phyloP scores from a whole-genome alignment of 805 yeast genomes.

The Dipodascopsis uninucleata region DNA sequence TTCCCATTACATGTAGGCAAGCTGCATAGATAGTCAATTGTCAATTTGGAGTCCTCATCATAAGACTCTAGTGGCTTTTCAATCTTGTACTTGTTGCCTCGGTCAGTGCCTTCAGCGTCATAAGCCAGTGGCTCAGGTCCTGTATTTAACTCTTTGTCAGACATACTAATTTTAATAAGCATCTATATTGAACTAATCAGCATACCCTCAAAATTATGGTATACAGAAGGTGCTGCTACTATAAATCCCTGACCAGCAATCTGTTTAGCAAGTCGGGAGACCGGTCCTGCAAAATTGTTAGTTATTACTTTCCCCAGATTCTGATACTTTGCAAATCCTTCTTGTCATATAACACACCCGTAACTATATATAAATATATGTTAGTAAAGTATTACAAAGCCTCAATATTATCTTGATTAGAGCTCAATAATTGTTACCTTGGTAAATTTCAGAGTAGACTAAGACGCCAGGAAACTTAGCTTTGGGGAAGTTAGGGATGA shows the following conservation, averaged over 20 bases:
- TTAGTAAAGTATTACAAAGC: neutral
- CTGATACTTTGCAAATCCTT: too few species aligned
- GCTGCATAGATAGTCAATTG: constrained; percentile 57
- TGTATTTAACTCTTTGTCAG: constrained; percentile 4
- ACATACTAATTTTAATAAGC: neutral
- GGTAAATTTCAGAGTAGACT: constrained; percentile 76
- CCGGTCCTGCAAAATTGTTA: constrained; percentile 61
- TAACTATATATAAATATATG: constrained; percentile 2
- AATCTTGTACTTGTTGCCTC: constrained; percentile 63
- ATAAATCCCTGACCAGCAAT: constrained; percentile 79
- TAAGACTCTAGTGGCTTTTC: constrained; percentile 66
- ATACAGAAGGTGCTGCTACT: constrained; percentile 74
- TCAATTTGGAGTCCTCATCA: constrained; percentile 66
- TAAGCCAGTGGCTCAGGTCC: constrained; percentile 61
- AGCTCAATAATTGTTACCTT: constrained; percentile 42
- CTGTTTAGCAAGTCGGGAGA: constrained; percentile 67
- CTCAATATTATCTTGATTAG: neutral
- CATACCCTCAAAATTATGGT: constrained; percentile 62
- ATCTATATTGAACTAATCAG: neutral
- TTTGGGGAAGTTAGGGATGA: constrained; percentile 65
- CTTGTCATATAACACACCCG: constrained; percentile 14
- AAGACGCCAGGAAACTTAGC: constrained; percentile 80
- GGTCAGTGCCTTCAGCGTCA: constrained; percentile 70
- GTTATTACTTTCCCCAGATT: too few species aligned
- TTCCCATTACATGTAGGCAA: constrained; percentile 65